Evolutionary conservation across 31 red algal species (phyloP).

Genomic region (Pterothamnion heteromorphum): DNA sequence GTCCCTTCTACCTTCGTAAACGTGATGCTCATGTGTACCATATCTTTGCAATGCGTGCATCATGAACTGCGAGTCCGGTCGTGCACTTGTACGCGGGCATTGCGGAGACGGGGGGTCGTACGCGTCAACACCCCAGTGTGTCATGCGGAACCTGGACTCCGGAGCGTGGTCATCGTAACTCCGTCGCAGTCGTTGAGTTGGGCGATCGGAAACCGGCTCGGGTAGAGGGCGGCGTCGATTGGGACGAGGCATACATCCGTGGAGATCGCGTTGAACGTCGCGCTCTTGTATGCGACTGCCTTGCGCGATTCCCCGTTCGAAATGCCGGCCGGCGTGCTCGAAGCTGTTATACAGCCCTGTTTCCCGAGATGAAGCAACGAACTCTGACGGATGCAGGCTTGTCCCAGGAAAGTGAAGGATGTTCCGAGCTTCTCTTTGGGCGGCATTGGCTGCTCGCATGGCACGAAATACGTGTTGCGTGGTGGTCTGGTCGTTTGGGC

Average conservation of each 20-base stretch:
- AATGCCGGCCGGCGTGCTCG: neutral
- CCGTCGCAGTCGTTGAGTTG: neutral
- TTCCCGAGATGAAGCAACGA: neutral
- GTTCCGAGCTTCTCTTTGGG: neutral
- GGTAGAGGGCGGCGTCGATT: neutral
- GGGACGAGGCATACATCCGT: neutral
- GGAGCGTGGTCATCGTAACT: neutral
- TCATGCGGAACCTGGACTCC: neutral
- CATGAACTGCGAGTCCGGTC: no score
- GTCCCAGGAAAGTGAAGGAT: neutral
- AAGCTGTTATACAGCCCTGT: neutral
- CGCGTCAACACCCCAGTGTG: no score
- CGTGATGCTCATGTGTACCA: no score
- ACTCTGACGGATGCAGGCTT: neutral
- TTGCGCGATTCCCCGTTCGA: neutral
- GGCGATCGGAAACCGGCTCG: neutral
- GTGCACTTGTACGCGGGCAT: no score
- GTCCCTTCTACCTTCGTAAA: no score
- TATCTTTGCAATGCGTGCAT: no score
- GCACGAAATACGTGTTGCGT: neutral
- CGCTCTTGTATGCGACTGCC: neutral
- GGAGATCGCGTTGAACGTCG: neutral
- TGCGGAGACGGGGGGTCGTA: no score
- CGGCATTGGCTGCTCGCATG: neutral
- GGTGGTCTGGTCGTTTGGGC: neutral